A percentile compares a stretch with the other conserved stretches of the same genome.
phyloP scores from a whole-genome alignment of 2,329 filamentous ascomycete species.

The Xylariaceae sp. region DNA sequence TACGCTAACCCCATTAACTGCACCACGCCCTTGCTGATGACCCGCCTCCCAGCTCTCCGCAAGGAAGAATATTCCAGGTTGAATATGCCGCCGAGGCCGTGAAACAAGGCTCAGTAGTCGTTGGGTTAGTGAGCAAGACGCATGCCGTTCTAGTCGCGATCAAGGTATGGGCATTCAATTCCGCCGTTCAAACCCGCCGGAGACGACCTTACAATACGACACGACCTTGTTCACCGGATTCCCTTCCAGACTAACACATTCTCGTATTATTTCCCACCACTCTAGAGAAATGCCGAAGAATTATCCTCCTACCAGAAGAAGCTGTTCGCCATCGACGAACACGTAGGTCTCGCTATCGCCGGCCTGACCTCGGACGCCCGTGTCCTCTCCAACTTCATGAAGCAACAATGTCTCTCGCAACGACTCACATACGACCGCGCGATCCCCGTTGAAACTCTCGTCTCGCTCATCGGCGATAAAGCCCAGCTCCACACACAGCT shows the following conservation, averaged over 20 bases:
- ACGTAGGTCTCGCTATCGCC: constrained; percentile 91
- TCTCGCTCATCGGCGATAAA: constrained; percentile 88
- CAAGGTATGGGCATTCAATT: constrained; percentile 60
- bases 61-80: constrained; percentile 99
- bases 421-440: constrained; percentile 93
- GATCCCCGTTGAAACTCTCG: constrained; percentile 83
- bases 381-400: constrained; percentile 99
- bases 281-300: constrained; percentile 93
- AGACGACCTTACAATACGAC: background rate
- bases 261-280: background rate
- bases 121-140: constrained; percentile 96
- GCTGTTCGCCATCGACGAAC: constrained; percentile 92
- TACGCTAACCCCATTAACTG: constrained; percentile 1
- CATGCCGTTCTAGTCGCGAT: constrained; percentile 92
- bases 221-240: background rate
- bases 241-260: background rate
- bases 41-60: constrained; percentile 67
- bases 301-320: constrained; percentile 99
- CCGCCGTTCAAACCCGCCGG: background rate
- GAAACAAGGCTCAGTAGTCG: constrained; percentile 97
- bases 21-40: constrained; percentile 21
- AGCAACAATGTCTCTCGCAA: constrained; percentile 93
- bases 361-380: constrained; percentile 96
- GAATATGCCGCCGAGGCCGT: constrained; percentile 98
- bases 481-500: constrained; percentile 97